A percentile compares a stretch with the other conserved stretches of the same genome.
Evolutionary conservation across 306 rosid genomes (phyloP).

Genomic region (Rosa persica): DNA sequence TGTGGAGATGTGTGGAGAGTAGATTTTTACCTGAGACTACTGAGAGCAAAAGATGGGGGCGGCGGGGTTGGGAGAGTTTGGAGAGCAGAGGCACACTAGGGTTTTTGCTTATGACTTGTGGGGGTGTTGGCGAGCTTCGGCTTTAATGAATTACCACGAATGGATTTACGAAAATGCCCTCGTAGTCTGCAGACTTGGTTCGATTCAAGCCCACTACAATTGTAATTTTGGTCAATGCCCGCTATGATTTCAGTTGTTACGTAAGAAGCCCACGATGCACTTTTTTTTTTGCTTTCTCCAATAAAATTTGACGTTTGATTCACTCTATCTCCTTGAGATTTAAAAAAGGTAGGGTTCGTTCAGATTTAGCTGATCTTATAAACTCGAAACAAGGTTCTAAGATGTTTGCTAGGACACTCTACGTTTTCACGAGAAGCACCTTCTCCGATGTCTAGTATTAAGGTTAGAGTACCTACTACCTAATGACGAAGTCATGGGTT

Average conservation of each 20-base stretch:
- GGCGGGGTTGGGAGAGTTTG: neutral
- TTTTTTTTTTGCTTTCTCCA: too few relatives aligned
- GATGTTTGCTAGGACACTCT: too few relatives aligned
- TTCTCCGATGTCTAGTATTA: too few relatives aligned
- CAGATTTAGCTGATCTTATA: too few relatives aligned
- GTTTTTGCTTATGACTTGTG: neutral
- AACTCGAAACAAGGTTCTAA: too few relatives aligned
- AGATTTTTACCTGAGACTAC: constrained; percentile 17
- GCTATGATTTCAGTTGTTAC: neutral
- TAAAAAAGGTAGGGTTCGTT: too few relatives aligned
- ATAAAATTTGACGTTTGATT: too few relatives aligned
- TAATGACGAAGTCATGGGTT: too few relatives aligned
- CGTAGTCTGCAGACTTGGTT: neutral
- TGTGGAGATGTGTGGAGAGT: neutral
- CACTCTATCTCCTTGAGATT: too few relatives aligned
- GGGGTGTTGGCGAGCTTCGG: neutral
- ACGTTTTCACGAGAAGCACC: too few relatives aligned
- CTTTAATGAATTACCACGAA: neutral
- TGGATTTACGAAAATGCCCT: neutral
- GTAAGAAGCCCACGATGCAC: neutral
- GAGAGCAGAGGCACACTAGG: neutral
- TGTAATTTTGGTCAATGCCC: neutral
- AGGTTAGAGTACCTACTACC: too few relatives aligned
- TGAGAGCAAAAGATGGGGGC: neutral
- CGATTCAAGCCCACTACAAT: neutral